Evolutionary conservation across 2,329 filamentous ascomycete species (phyloP).

Genomic region (Akanthomyces uredinophilus): DNA sequence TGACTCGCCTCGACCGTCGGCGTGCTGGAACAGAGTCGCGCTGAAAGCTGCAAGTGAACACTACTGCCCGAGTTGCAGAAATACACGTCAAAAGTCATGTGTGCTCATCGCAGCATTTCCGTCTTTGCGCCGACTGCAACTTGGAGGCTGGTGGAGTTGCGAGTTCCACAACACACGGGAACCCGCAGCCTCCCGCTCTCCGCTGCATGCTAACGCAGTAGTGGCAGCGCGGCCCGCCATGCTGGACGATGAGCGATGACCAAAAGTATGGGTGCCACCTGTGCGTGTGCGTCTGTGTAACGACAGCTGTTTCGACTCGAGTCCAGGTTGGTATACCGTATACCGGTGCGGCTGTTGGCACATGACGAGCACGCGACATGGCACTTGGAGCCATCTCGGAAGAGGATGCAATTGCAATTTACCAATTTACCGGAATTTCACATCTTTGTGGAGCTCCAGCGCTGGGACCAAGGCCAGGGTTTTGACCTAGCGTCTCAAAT

Average conservation of each 20-base stretch:
- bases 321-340: neutral
- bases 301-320: neutral
- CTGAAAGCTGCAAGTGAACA: neutral
- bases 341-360: neutral
- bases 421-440: conserved; percentile 6
- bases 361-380: neutral
- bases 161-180: conserved; percentile 14
- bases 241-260: neutral
- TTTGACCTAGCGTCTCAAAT: conserved; percentile 13
- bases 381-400: neutral
- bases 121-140: neutral
- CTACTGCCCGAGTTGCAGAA: neutral
- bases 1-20: neutral
- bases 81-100: neutral
- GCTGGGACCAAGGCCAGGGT: conserved; percentile 9
- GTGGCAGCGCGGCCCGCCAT: conserved; percentile 10
- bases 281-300: neutral
- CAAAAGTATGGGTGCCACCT: neutral
- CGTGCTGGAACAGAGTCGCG: neutral
- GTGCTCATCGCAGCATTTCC: neutral
- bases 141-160: conserved; percentile 3
- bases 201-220: conserved; percentile 10
- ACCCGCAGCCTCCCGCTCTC: conserved; percentile 12
- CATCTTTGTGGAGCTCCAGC: conserved; percentile 5
- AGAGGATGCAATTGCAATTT: neutral